Conservation (phyloP, 192 early-diverging fungal genomes). For the Linnemannia hyalina region DNA sequence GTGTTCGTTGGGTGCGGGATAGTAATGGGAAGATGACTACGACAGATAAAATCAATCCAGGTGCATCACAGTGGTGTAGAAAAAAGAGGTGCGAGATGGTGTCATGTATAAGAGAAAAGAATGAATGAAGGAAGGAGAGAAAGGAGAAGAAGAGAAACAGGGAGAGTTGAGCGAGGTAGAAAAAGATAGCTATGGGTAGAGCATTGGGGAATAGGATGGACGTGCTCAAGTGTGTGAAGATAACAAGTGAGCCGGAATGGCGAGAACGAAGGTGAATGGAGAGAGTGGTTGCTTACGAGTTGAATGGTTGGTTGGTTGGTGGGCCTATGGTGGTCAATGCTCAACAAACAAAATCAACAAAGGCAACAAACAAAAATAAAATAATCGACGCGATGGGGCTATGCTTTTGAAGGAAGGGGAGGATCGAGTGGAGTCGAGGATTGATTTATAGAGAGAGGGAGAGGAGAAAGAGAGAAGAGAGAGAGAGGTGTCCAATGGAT, state of each 20-base stretch:
- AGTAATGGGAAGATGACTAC: neutral
- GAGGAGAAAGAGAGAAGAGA: neutral
- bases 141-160: neutral
- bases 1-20: constrained; percentile 2
- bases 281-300: no score
- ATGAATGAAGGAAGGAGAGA: neutral
- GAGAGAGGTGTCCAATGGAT: neutral
- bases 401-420: neutral
- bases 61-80: neutral
- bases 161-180: no score
- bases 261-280: neutral
- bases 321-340: neutral
- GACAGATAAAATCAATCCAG: neutral
- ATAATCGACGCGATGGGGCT: neutral
- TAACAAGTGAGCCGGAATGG: neutral
- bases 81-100: neutral
- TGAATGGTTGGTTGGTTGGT: no score
- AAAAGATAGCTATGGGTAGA: neutral
- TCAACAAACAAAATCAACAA: neutral
- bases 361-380: neutral
- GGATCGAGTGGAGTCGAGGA: neutral
- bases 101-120: neutral
- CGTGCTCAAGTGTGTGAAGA: neutral
- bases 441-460: neutral
- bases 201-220: neutral